Base-by-base conservation (phyloP, 495 filamentous ascomycete species). In the Elasticomyces elasticus region DNA sequence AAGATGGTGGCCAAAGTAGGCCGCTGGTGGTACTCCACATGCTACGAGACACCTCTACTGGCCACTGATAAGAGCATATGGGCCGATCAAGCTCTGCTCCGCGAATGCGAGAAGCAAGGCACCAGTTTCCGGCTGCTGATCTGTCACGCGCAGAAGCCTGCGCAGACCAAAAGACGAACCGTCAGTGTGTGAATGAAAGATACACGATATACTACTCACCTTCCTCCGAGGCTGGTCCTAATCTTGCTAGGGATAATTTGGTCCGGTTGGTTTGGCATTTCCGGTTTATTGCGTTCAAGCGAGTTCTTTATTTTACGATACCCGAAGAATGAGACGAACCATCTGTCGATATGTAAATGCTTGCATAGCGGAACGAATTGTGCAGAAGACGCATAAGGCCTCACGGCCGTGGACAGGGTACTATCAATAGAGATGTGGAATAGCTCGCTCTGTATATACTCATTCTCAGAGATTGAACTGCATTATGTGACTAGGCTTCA, bases 1-100 rank as follows among this genome's bases (percentile, higher is more conserved):
- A 89, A 88, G 62, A 94, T 94, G 73, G 89, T 97, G 19, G 81
- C 89, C 19, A 83, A 80, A 55, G 91, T 98, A 7, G 94, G 92
- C 15, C 75, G 94, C 35, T 98, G 89, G 89, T 97, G 94, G 92
- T 96, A 95, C 68, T 84, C 79, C 4, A 77, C 83, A 47, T 95
- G 89, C 73, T 97, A 97, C 66, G 92, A 97, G 71, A 75, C 68
- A 20, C 72, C 76, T 7, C 72, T 83, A 15, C 68, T 77, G 23
- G 70, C 75, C 1, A 72, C 77, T 25, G 74, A 76, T 49, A 60
- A 67, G 31, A 90, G 85, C 64, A 87, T 98, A 64, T 96, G 89
- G 86, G 74, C 74, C 38, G 87, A 97, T 60, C 78, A 75, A 52
- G 74, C 76, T 31, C 66, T 97, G 31, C 71, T 97, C 27, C 75